Evolutionary conservation across 371 early-diverging fungal genomes (phyloP).

Genomic region (Basidiobolus meristosporus): DNA sequence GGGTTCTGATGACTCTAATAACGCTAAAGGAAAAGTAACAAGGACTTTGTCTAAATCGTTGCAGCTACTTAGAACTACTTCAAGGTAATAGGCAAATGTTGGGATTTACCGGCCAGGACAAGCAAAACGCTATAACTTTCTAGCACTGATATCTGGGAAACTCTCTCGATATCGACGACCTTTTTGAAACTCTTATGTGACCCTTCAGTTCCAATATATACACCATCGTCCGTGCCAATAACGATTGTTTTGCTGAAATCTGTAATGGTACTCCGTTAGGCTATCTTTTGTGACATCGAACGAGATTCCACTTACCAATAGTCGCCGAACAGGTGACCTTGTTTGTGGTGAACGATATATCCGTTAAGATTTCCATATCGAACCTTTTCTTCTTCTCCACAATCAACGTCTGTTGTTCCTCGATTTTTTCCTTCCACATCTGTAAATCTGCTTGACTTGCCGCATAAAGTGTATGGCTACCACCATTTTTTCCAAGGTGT

Average conservation of each 20-base stretch:
- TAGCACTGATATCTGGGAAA: conserved; percentile 71
- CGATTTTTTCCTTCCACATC: conserved; percentile 67
- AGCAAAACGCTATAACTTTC: conserved; percentile 50
- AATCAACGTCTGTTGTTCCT: conserved; percentile 36
- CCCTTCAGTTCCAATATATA: conserved; percentile 33
- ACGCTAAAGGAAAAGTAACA: conserved; percentile 52
- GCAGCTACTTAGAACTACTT: no score
- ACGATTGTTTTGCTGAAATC: conserved; percentile 43
- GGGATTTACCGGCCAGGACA: conserved; percentile 52
- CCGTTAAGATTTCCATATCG: conserved; percentile 24
- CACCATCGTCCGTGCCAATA: conserved; percentile 71
- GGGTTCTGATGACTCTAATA: conserved; percentile 22
- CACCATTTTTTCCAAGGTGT: conserved; percentile 50
- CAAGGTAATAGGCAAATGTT: no score
- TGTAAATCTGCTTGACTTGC: conserved; percentile 47
- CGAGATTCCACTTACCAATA: no score
- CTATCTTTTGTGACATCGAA: no score
- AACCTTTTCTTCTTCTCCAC: conserved; percentile 28
- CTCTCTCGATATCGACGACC: conserved; percentile 53
- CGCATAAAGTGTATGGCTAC: conserved; percentile 46
- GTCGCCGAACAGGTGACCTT: neutral
- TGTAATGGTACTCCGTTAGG: no score
- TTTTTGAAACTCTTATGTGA: conserved; percentile 12
- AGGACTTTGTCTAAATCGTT: no score
- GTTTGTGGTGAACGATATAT: conserved; percentile 1